Evolutionary conservation across 495 filamentous ascomycete species (phyloP), one percentile per base, ranked within the genome.

Genomic region (Penicillium riverlandense): DNA sequence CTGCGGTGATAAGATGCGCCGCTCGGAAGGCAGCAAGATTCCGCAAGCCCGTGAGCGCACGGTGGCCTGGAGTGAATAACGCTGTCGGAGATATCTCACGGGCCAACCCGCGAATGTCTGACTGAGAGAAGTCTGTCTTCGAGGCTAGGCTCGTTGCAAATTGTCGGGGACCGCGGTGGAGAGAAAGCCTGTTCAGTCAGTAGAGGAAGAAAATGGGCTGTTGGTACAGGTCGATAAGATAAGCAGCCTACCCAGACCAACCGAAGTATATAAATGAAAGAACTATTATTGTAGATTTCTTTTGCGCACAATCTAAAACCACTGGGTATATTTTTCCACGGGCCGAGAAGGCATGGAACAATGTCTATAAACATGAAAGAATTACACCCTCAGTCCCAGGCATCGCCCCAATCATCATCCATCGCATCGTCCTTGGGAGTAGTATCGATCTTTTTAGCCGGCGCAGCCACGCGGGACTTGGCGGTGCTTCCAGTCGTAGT

Each of bases 381-480:
- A 22, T 22, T 4, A 22, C 22, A 22, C 28, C 2, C 13, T 59
- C 51, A 75, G 47, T 76, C 71, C 74, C 73, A 78, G n/a, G 71
- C 73, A 62, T 74, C 74, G 14, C 75, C 75, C 73, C 73, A 79
- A n/a, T 66, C 72, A 59, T 77, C 74, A 44, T 77, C 72, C 9
- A 45, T 56, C 15, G 64, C 66, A 13, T 65, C 63, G 32, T 76
- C 67, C 51, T 75, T 74, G 0, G 75, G 75, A 37, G 68, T 76
- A 16, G 61, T 72, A 50, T 70, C 65, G 16, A 77, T 74, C 44
- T 68, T 62, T 53, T 76, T 79, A 4, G 58, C 45, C 7, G 66
- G 59, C 9, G 56, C 57, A 22, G 56, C 56, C 33, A 61, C 52
- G 8, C 67, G 61, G 1, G 68, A 54, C 42, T 76, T 73, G 43